These are phyloP conservation scores for Xylaria sp. DNA, from an alignment of 2,329 filamentous ascomycete genomes.

Conservation along the genomic window DNA sequence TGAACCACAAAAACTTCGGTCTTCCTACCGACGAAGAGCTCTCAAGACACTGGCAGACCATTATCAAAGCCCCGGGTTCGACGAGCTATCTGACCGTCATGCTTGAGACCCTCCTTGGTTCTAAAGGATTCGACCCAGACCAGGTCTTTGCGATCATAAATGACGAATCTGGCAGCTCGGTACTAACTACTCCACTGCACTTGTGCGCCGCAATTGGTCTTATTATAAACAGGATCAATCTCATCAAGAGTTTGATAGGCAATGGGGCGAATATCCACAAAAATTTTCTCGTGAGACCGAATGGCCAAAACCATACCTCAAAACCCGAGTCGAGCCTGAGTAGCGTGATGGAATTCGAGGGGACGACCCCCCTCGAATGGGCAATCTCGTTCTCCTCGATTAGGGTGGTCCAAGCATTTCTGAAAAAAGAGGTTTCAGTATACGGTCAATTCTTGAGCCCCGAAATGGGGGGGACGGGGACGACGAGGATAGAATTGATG, in stretches of 20 bases:
- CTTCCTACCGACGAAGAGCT: constrained; percentile 31
- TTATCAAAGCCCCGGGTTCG: not conserved
- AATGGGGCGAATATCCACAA: constrained; percentile 32
- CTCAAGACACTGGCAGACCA: constrained; percentile 26
- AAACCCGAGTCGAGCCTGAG: not conserved
- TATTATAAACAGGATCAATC: not conserved
- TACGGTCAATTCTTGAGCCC: not conserved
- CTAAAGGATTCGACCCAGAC: constrained; percentile 7
- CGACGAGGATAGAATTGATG: not conserved
- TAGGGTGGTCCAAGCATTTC: constrained; percentile 9
- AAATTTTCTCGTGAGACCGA: constrained; percentile 1
- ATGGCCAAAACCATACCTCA: not conserved
- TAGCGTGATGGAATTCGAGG: constrained; percentile 7
- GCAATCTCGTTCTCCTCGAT: constrained; percentile 34
- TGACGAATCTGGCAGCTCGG: not conserved
- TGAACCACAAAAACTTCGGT: constrained; percentile 23
- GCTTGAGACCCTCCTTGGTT: constrained; percentile 14
- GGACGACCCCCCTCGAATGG: constrained; percentile 38
- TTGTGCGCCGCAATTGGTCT: not conserved
- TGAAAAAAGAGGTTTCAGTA: not conserved
- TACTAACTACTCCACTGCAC: constrained; percentile 20
- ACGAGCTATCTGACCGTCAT: not conserved
- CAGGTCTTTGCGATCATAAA: not conserved
- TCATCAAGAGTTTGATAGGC: not conserved
- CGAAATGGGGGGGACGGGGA: not conserved